Conservation (phyloP, 2,329 filamentous ascomycete species). For the Cordyceps javanica region DNA sequence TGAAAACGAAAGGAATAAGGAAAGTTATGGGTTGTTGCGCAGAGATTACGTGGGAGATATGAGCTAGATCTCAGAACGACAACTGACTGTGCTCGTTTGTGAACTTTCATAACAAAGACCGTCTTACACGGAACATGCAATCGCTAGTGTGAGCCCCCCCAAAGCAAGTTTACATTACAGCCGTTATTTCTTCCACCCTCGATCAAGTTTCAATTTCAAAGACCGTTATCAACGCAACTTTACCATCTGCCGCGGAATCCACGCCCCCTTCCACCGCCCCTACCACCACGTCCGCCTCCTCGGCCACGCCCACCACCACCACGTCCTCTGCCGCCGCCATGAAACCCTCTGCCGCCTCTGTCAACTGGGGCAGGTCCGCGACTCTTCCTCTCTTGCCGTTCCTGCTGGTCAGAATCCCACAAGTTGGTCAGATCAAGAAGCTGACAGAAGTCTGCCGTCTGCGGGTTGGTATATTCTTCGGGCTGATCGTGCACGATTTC, state of each 20-base stretch:
- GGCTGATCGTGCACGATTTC: conserved; percentile 59
- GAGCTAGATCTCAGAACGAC: too few relatives aligned
- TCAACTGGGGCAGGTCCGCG: conserved; percentile 47
- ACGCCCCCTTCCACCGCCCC: neutral
- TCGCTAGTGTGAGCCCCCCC: too few relatives aligned
- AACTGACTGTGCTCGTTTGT: too few relatives aligned
- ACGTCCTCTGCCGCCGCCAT: conserved; percentile 31
- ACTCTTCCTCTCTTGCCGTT: conserved; percentile 54
- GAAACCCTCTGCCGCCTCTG: conserved; percentile 29
- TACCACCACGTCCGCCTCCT: neutral
- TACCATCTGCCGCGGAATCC: conserved; percentile 1
- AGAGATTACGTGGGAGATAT: too few relatives aligned
- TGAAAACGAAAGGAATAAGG: too few relatives aligned
- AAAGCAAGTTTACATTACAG: too few relatives aligned
- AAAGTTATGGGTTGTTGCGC: too few relatives aligned
- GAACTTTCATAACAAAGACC: too few relatives aligned
- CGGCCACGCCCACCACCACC: conserved; percentile 18
- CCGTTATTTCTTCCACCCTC: too few relatives aligned
- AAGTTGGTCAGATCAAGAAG: conserved; percentile 71
- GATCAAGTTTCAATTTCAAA: too few relatives aligned
- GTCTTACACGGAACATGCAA: too few relatives aligned
- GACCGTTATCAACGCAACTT: too few relatives aligned
- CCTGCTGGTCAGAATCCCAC: conserved; percentile 66
- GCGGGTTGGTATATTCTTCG: conserved; percentile 77
- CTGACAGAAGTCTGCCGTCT: conserved; percentile 76